phyloP scores from a whole-genome alignment of 2,329 filamentous ascomycete species.

The Neopestalotiopsis rosae region DNA sequence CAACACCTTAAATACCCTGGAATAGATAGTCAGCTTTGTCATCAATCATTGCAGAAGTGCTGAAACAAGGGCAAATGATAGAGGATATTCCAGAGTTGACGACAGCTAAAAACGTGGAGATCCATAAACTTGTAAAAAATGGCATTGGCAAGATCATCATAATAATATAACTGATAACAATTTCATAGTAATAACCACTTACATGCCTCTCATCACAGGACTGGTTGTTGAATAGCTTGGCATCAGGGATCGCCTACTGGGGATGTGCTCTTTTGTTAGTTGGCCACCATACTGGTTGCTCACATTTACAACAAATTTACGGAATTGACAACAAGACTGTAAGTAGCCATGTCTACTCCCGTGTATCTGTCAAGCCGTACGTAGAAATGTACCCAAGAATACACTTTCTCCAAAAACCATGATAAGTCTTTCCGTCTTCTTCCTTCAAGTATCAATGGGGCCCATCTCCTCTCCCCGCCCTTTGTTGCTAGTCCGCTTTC shows the following conservation, averaged over 20 bases:
- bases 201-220: too few relatives aligned
- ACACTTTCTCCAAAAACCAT: not conserved
- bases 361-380: too few relatives aligned
- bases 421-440: not conserved
- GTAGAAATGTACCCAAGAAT: not conserved
- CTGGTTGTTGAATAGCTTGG: too few relatives aligned
- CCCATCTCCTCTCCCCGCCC: conserved; percentile 7
- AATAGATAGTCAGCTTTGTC: not conserved
- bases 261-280: too few relatives aligned
- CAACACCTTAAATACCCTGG: conserved; percentile 5
- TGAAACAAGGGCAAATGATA: not conserved
- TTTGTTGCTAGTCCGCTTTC: conserved; percentile 1
- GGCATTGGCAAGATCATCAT: not conserved
- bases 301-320: too few relatives aligned
- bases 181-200: too few relatives aligned
- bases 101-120: too few relatives aligned
- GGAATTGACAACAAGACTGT: too few relatives aligned
- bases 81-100: not conserved
- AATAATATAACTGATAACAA: too few relatives aligned
- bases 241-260: too few relatives aligned
- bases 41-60: not conserved
- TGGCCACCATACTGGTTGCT: too few relatives aligned
- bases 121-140: not conserved
- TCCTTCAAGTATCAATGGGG: not conserved
- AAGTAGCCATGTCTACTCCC: too few relatives aligned